These are phyloP conservation scores for Viola pubescens DNA, from an alignment of 441 rosid species.

Conservation along the genomic window DNA sequence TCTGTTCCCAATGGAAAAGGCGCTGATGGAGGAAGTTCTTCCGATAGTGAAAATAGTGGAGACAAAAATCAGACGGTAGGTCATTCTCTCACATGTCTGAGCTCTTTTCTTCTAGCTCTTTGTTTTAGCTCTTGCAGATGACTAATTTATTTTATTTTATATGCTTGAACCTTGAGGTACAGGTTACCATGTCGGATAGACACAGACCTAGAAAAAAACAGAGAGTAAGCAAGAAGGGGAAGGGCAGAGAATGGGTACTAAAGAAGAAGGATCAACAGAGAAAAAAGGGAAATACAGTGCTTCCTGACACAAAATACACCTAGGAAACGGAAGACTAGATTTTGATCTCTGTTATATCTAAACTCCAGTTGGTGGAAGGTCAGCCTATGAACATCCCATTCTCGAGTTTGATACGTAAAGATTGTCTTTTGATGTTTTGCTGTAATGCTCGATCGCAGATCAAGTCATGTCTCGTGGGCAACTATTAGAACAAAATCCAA, in stretches of 20 bases:
- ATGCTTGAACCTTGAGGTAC: conserved; percentile 11
- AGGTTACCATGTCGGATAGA: conserved; percentile 65
- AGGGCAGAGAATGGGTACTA: conserved; percentile 71
- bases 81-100: neutral
- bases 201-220: conserved; percentile 76
- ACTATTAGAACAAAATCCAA: too few relatives aligned
- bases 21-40: conserved; percentile 47
- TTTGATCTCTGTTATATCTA: conserved; percentile 27
- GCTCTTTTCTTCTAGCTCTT: neutral
- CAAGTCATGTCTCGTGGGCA: too few relatives aligned
- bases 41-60: conserved; percentile 49
- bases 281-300: conserved; percentile 68
- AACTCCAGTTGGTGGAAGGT: too few relatives aligned
- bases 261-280: conserved; percentile 88
- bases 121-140: conserved; percentile 4
- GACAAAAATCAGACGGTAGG: conserved; percentile 57
- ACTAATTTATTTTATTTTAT: neutral
- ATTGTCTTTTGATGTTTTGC: too few relatives aligned
- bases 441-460: too few relatives aligned
- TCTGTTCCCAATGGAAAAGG: conserved; percentile 43
- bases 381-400: too few relatives aligned
- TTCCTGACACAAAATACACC: conserved; percentile 70
- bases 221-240: conserved; percentile 45
- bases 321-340: conserved; percentile 66
- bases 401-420: too few relatives aligned